phyloP scores from a whole-genome alignment of 2,329 filamentous ascomycete genomes.

The Chaetomiaceae sp. region DNA sequence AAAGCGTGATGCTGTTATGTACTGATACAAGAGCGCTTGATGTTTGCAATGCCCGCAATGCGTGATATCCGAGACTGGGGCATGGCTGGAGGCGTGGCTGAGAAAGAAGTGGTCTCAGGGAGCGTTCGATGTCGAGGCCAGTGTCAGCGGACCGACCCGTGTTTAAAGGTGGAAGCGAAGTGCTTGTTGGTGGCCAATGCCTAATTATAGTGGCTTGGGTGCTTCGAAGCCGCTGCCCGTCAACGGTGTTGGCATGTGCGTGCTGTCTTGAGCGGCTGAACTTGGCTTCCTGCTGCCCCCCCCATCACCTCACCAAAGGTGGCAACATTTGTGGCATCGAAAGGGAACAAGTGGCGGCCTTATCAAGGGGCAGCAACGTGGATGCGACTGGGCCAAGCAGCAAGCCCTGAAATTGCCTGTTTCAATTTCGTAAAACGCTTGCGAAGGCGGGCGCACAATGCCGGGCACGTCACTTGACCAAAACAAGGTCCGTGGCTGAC shows the following conservation, averaged over 20 bases:
- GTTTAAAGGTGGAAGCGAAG: neutral
- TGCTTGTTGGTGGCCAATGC: neutral
- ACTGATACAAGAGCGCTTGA: neutral
- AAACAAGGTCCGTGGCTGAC: conserved; percentile 11
- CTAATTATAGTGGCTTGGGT: conserved; percentile 6
- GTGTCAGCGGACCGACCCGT: neutral
- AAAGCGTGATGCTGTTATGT: neutral
- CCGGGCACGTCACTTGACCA: conserved; percentile 25
- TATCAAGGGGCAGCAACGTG: conserved; percentile 1
- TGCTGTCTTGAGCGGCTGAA: neutral
- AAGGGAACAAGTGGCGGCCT: neutral
- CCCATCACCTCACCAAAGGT: neutral
- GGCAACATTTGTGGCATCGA: neutral
- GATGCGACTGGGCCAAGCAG: neutral
- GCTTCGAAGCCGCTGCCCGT: neutral
- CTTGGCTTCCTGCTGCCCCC: neutral
- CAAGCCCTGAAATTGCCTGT: conserved; percentile 14
- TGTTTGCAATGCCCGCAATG: no score
- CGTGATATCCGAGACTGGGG: no score
- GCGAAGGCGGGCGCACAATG: conserved; percentile 1
- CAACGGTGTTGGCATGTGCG: neutral
- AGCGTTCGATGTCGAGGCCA: neutral
- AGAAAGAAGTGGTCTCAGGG: no score
- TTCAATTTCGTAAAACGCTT: conserved; percentile 12
- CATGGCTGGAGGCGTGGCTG: no score